phyloP scores from a whole-genome alignment of 139 green algal species.

The Coccomyxa sp. region DNA sequence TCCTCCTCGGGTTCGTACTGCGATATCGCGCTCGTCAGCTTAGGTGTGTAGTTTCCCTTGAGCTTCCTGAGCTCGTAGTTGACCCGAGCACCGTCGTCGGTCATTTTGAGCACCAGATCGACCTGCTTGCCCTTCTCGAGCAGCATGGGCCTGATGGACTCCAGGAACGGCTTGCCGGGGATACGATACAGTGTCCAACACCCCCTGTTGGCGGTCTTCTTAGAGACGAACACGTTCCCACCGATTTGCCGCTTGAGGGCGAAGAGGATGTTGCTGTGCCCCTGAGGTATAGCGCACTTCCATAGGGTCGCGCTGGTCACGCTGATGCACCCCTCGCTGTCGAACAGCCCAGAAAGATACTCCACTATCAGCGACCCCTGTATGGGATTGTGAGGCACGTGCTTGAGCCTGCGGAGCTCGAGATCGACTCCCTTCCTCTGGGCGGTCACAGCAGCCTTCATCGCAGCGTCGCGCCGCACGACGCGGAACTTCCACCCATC shows the following conservation, averaged over 20 bases:
- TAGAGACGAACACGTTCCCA: neutral
- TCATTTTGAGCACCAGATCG: neutral
- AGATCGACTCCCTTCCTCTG: neutral
- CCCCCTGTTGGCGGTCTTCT: neutral
- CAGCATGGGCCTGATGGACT: neutral
- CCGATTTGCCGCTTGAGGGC: neutral
- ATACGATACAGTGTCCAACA: neutral
- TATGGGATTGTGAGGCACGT: neutral
- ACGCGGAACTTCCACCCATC: neutral
- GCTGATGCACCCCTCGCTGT: neutral
- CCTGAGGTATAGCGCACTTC: neutral
- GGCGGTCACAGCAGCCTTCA: neutral
- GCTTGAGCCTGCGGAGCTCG: neutral
- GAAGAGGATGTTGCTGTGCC: neutral
- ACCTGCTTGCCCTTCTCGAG: neutral
- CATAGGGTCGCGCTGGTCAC: neutral
- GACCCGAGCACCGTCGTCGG: neutral
- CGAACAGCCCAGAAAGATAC: neutral
- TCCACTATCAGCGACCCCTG: neutral
- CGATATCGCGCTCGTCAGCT: neutral
- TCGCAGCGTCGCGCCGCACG: neutral
- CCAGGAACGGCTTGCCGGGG: neutral
- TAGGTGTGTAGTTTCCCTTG: slow-evolving; percentile 1
- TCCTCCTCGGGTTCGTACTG: neutral
- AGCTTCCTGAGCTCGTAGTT: neutral